phyloP scores from a whole-genome alignment of 202 grass and related monocot species.

The Schoenoplectus tabernaemontani region DNA sequence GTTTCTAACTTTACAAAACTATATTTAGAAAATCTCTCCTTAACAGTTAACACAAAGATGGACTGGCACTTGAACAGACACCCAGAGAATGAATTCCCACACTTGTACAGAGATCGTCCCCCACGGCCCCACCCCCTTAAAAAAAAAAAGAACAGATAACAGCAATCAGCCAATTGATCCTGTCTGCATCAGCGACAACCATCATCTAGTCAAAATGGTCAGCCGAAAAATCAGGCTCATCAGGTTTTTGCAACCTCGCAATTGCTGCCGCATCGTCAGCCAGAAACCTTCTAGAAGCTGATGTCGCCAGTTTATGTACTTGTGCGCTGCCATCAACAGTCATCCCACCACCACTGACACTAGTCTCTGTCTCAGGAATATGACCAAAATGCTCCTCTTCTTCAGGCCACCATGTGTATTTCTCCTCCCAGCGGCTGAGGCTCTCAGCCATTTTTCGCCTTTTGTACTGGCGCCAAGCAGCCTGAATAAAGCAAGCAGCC shows the following conservation, averaged over 20 bases:
- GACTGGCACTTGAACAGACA: not conserved
- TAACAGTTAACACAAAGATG: not conserved
- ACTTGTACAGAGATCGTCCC: not conserved
- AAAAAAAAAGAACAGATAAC: not conserved
- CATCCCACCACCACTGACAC: slow-evolving; percentile 15
- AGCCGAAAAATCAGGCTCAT: slow-evolving; percentile 78
- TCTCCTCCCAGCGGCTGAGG: slow-evolving; percentile 45
- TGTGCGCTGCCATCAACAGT: slow-evolving; percentile 29
- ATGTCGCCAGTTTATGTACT: slow-evolving; percentile 40
- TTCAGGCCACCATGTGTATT: slow-evolving; percentile 42
- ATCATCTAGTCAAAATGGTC: slow-evolving; percentile 65
- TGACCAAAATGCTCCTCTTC: slow-evolving; percentile 28
- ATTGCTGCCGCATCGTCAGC: slow-evolving; percentile 19
- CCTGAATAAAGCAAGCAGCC: slow-evolving; percentile 86
- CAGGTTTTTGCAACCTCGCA: slow-evolving; percentile 68
- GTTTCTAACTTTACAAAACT: slow-evolving; percentile 9
- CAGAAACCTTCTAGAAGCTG: slow-evolving; percentile 61
- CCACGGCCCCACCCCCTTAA: not conserved
- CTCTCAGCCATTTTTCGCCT: slow-evolving; percentile 53
- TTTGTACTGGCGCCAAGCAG: slow-evolving; percentile 66
- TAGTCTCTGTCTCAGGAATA: slow-evolving; percentile 21
- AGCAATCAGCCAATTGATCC: not conserved
- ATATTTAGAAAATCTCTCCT: not conserved
- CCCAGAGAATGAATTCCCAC: not conserved
- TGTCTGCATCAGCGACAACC: not conserved